phyloP scores from a whole-genome alignment of 345 rosid genomes.

The Fremontodendron californicum region DNA sequence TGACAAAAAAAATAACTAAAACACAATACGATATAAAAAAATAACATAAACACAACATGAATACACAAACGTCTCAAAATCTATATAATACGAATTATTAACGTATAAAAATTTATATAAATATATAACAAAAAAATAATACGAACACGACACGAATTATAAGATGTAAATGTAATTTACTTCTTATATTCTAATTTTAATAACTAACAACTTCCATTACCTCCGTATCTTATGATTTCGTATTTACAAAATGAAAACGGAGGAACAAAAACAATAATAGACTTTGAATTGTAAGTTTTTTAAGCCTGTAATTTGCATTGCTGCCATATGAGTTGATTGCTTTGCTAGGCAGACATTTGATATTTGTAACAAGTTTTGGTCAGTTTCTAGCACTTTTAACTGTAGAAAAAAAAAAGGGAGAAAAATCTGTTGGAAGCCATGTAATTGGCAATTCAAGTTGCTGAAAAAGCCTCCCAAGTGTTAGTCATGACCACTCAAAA shows the following conservation, averaged over 20 bases:
- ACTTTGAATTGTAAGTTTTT: background rate
- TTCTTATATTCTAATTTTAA: no score
- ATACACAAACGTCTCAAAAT: no score
- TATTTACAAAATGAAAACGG: background rate
- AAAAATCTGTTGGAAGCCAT: background rate
- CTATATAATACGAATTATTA: no score
- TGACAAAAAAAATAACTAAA: no score
- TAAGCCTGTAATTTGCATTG: background rate
- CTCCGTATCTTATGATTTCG: background rate
- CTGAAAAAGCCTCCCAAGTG: background rate
- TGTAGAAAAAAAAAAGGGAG: background rate
- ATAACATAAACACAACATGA: no score
- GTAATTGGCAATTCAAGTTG: background rate
- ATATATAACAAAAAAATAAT: no score
- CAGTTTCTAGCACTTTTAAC: background rate
- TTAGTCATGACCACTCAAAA: background rate
- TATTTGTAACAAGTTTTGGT: background rate
- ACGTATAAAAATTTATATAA: no score
- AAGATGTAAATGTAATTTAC: no score
- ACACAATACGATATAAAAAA: no score
- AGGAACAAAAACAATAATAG: background rate
- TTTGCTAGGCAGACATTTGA: background rate
- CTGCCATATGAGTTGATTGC: background rate
- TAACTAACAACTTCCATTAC: no score
- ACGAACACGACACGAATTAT: no score